Evolutionary conservation across 257 asterid species (phyloP).

Genomic region (Nicotiana undulata): DNA sequence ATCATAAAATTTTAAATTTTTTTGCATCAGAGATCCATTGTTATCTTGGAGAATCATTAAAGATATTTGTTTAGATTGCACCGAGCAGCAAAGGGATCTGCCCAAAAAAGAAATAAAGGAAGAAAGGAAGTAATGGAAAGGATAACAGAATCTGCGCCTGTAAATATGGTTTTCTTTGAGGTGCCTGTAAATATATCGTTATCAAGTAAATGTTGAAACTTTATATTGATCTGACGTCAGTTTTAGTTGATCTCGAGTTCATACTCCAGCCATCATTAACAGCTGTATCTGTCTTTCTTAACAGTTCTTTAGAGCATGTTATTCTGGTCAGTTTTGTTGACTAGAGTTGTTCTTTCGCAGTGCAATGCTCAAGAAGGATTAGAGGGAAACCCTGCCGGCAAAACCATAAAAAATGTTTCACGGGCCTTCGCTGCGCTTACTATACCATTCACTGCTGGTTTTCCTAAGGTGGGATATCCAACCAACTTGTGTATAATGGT

Average conservation of each 20-base stretch:
- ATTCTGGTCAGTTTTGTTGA: constrained; percentile 8
- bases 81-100: neutral
- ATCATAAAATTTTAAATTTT: neutral
- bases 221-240: neutral
- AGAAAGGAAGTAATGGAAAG: neutral
- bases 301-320: neutral
- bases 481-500: neutral
- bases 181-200: neutral
- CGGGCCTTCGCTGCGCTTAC: constrained; percentile 70
- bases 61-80: neutral
- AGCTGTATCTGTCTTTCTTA: neutral
- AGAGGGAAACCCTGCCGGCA: constrained; percentile 76
- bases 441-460: constrained; percentile 64
- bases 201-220: neutral
- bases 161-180: neutral
- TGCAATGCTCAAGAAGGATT: constrained; percentile 81
- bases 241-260: neutral
- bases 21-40: neutral
- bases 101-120: neutral
- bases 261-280: neutral
- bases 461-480: constrained; percentile 51
- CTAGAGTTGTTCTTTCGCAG: constrained; percentile 24
- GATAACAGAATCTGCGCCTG: neutral
- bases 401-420: constrained; percentile 57
- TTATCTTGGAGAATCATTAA: neutral